phyloP scores from a whole-genome alignment of 306 rosid species.

The Prunus campanulata region DNA sequence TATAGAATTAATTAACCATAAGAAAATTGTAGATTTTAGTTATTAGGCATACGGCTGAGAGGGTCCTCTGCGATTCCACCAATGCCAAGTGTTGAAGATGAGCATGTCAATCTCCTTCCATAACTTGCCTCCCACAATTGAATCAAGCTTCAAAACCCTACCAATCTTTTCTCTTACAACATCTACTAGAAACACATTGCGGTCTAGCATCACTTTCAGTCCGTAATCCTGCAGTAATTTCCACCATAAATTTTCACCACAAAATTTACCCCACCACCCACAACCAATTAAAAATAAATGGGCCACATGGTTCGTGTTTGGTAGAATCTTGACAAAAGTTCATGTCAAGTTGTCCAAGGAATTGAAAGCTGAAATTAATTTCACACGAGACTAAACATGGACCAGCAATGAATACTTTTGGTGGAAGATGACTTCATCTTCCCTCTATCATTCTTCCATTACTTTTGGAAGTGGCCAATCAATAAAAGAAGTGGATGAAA shows the following conservation, averaged over 20 bases:
- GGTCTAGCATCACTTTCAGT: slow-evolving; percentile 75
- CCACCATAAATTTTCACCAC: background rate
- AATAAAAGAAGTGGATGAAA: background rate
- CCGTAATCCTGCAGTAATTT: slow-evolving; percentile 52
- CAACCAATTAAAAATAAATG: background rate
- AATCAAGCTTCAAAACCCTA: slow-evolving; percentile 78
- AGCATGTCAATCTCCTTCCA: slow-evolving; percentile 71
- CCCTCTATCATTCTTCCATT: background rate
- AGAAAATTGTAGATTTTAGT: background rate
- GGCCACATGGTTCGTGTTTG: background rate
- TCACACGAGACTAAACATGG: background rate
- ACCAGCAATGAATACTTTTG: background rate
- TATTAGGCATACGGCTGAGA: slow-evolving; percentile 67
- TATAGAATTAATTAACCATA: background rate
- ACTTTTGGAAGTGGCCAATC: background rate
- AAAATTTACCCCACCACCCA: background rate
- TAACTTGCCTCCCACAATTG: slow-evolving; percentile 54
- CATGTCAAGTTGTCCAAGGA: background rate
- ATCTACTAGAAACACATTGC: slow-evolving; percentile 80
- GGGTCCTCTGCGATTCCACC: slow-evolving; percentile 98
- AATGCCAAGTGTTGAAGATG: slow-evolving; percentile 95
- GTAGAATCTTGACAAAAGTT: background rate
- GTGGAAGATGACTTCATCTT: slow-evolving; percentile 2
- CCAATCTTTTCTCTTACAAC: slow-evolving; percentile 58
- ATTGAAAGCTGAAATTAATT: background rate